phyloP scores from a whole-genome alignment of 352 stramenopile genomes.

The Globisporangium yorkense region DNA sequence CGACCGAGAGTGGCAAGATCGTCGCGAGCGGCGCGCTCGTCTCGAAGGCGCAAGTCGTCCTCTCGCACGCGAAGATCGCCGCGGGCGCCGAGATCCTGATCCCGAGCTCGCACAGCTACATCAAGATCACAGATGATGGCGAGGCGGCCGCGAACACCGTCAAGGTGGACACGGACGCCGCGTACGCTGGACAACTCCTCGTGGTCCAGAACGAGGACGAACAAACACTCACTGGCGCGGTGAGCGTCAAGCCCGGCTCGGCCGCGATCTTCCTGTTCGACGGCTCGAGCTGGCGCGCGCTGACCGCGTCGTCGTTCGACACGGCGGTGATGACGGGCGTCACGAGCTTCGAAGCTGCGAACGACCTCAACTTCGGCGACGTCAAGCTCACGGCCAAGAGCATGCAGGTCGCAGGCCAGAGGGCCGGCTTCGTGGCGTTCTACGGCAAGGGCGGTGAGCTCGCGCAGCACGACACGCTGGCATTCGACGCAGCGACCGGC shows the following conservation, averaged over 20 bases:
- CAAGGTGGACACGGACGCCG: slow-evolving; percentile 31
- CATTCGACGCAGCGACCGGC: slow-evolving; percentile 46
- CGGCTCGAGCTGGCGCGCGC: slow-evolving; percentile 40
- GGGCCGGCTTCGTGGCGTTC: slow-evolving; percentile 46
- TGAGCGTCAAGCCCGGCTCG: slow-evolving; percentile 40
- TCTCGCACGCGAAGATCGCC: slow-evolving; percentile 32
- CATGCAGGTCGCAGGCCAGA: slow-evolving; percentile 54
- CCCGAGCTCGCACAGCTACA: slow-evolving; percentile 62
- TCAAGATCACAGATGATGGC: slow-evolving; percentile 57
- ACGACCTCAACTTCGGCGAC: slow-evolving; percentile 72
- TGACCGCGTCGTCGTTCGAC: slow-evolving; percentile 68
- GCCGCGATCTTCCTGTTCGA: slow-evolving; percentile 73
- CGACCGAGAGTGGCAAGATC: slow-evolving; percentile 33
- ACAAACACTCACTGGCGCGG: slow-evolving; percentile 34
- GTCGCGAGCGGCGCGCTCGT: slow-evolving; percentile 48
- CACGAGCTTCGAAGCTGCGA: slow-evolving; percentile 49
- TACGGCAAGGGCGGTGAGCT: slow-evolving; percentile 73
- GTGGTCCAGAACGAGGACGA: slow-evolving; percentile 76
- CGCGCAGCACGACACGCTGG: slow-evolving; percentile 41
- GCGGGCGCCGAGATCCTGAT: slow-evolving; percentile 35
- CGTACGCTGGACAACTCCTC: slow-evolving; percentile 55
- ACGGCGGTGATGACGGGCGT: slow-evolving; percentile 51
- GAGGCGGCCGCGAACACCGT: slow-evolving; percentile 21
- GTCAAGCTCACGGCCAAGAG: slow-evolving; percentile 60
- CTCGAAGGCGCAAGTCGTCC: slow-evolving; percentile 45